These are phyloP conservation scores for Zychaea mexicana DNA, from an alignment of 371 early-diverging fungal genomes.

Conservation along the genomic window DNA sequence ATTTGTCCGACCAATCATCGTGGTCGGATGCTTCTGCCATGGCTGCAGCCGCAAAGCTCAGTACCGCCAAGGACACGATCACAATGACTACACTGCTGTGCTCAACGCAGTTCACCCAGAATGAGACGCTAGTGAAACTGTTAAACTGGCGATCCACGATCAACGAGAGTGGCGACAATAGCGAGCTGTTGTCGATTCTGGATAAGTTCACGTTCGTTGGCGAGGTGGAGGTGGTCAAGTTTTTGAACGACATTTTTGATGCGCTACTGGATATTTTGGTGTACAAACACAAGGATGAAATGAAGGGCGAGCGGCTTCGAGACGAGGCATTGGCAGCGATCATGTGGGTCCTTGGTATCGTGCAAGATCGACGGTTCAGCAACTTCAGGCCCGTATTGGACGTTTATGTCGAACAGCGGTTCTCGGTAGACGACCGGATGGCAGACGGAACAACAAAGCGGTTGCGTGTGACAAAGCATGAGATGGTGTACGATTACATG, in stretches of 20 bases:
- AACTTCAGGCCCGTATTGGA: constrained; percentile 65
- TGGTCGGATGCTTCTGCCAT: neutral
- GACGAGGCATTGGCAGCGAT: constrained; percentile 59
- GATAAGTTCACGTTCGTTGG: constrained; percentile 68
- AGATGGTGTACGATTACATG: constrained; percentile 38
- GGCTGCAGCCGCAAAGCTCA: constrained; percentile 33
- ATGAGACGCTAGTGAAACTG: constrained; percentile 62
- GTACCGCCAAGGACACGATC: constrained; percentile 54
- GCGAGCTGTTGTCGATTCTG: constrained; percentile 53
- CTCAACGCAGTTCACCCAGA: constrained; percentile 72
- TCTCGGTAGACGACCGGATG: constrained; percentile 33
- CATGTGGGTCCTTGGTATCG: constrained; percentile 59
- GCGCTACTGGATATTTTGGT: constrained; percentile 65
- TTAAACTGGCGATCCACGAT: constrained; percentile 58
- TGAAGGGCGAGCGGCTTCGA: constrained; percentile 34
- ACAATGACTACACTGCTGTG: constrained; percentile 59
- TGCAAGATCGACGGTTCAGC: constrained; percentile 68
- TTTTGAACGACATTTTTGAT: constrained; percentile 66
- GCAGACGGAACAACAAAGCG: neutral
- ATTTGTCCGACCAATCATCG: constrained; percentile 1
- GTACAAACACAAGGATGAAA: constrained; percentile 23
- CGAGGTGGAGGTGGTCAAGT: constrained; percentile 74
- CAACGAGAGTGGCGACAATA: constrained; percentile 21
- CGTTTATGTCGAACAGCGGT: constrained; percentile 62
- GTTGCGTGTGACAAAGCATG: constrained; percentile 18